A percentile compares a stretch with the other conserved stretches of the same genome.
phyloP scores from a whole-genome alignment of 352 stramenopile genomes.

The Globisporangium iwayamae region DNA sequence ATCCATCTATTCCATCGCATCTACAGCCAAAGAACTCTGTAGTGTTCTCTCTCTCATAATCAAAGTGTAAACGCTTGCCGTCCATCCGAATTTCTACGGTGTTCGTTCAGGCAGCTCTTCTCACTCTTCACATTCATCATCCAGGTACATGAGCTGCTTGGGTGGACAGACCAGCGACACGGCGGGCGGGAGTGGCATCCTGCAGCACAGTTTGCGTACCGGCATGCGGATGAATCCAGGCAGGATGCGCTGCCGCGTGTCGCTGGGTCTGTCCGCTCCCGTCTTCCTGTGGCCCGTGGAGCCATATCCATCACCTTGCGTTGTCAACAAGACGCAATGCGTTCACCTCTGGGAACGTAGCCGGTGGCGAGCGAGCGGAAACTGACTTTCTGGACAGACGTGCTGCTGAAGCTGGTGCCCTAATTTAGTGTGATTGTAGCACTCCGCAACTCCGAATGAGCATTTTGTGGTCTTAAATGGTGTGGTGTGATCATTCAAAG shows the following conservation, averaged over 20 bases:
- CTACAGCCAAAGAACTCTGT: too few species aligned
- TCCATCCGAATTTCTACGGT: not conserved
- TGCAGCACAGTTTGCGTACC: not conserved
- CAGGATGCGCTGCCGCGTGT: conserved; percentile 3
- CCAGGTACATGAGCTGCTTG: not conserved
- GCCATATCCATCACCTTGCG: conserved; percentile 2
- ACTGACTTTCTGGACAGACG: not conserved
- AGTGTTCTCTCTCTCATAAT: not conserved
- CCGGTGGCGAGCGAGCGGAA: not conserved
- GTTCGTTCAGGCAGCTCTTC: not conserved
- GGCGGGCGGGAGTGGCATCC: conserved; percentile 4
- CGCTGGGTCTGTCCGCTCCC: not conserved
- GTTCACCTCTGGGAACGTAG: not conserved
- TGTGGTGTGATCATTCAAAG: not conserved
- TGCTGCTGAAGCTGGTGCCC: not conserved
- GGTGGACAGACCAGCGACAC: conserved; percentile 3
- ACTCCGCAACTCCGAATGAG: not conserved
- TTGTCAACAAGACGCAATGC: not conserved
- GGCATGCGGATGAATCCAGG: not conserved
- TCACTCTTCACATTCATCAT: conserved; percentile 5
- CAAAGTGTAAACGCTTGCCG: not conserved
- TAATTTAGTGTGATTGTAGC: not conserved
- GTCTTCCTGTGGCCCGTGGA: not conserved
- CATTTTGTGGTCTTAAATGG: not conserved
- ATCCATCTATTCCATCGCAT: not conserved